Percentiles rank a stretch among this genome's conserved stretches.
Evolutionary conservation across 306 rosid genomes (phyloP).

Genomic region (Malus domestica): DNA sequence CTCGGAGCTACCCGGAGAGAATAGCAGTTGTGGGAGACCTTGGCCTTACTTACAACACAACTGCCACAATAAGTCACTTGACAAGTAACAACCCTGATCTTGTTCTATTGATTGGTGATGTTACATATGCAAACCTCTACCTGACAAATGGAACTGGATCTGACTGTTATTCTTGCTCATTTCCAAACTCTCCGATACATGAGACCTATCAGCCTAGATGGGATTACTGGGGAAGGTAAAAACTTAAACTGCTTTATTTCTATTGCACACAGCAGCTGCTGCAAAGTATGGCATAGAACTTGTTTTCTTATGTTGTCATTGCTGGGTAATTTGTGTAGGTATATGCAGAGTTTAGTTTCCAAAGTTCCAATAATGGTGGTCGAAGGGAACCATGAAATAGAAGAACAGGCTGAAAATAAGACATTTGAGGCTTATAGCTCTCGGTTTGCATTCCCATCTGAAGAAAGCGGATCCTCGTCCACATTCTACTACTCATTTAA

Average conservation of each 20-base stretch:
- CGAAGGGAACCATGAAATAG: slow-evolving; percentile 86
- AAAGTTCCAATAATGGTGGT: slow-evolving; percentile 79
- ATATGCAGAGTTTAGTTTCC: slow-evolving; percentile 69
- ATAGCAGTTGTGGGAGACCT: slow-evolving; percentile 78
- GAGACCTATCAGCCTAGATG: slow-evolving; percentile 90
- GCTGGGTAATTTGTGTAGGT: slow-evolving; percentile 42
- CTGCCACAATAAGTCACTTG: slow-evolving; percentile 68
- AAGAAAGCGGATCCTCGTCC: slow-evolving; percentile 77
- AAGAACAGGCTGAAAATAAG: slow-evolving; percentile 45
- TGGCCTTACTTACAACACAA: slow-evolving; percentile 82
- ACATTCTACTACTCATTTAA: slow-evolving; percentile 75
- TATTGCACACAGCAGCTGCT: background rate
- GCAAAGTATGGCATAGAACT: background rate
- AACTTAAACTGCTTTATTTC: background rate
- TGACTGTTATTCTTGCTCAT: slow-evolving; percentile 71
- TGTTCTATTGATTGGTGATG: slow-evolving; percentile 66
- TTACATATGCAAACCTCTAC: slow-evolving; percentile 67
- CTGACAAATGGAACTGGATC: slow-evolving; percentile 85
- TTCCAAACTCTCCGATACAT: slow-evolving; percentile 63
- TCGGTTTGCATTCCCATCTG: slow-evolving; percentile 78
- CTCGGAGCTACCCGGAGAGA: slow-evolving; percentile 51
- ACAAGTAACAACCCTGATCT: slow-evolving; percentile 60
- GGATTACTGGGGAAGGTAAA: slow-evolving; percentile 93
- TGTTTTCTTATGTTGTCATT: slow-evolving; percentile 10
- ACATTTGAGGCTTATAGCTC: slow-evolving; percentile 79